Conservation (phyloP, 2,329 filamentous ascomycete species). For the Penicillium sp. region DNA sequence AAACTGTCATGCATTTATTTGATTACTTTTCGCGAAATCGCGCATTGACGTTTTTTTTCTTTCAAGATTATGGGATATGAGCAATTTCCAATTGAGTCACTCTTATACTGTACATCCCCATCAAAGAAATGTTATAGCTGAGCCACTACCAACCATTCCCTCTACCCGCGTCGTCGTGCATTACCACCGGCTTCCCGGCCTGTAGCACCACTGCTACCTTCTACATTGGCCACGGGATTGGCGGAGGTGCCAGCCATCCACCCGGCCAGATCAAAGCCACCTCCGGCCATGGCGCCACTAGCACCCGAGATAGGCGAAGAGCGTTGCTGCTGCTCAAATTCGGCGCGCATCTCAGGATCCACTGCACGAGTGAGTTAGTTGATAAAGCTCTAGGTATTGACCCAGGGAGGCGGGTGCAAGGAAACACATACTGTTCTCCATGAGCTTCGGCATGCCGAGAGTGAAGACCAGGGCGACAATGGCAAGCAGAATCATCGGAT, state of each 20-base stretch:
- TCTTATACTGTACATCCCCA: not conserved
- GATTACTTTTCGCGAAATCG: not conserved
- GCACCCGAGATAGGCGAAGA: constrained; percentile 68
- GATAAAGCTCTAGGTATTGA: not conserved
- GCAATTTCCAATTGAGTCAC: constrained; percentile 1
- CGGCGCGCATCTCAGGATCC: constrained; percentile 93
- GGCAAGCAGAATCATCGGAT: constrained; percentile 94
- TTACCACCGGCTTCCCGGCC: constrained; percentile 33
- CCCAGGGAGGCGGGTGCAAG: not conserved
- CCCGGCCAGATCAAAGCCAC: constrained; percentile 67
- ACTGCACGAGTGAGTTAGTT: constrained; percentile 58
- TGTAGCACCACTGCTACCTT: constrained; percentile 26
- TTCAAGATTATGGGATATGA: constrained; percentile 8
- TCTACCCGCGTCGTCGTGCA: constrained; percentile 35
- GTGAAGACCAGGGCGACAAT: constrained; percentile 81
- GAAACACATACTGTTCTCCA: constrained; percentile 90
- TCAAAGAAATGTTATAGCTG: not conserved
- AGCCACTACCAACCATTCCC: not conserved
- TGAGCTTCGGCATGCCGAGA: constrained; percentile 89
- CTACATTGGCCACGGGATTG: constrained; percentile 27
- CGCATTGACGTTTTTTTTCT: constrained; percentile 9
- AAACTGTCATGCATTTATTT: too few relatives aligned
- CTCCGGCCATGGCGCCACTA: constrained; percentile 63
- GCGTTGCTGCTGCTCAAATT: constrained; percentile 90
- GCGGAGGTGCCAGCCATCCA: constrained; percentile 66